Conservation (phyloP, 1,284 basidiomycete genomes). For the Heterobasidion irregulare region DNA sequence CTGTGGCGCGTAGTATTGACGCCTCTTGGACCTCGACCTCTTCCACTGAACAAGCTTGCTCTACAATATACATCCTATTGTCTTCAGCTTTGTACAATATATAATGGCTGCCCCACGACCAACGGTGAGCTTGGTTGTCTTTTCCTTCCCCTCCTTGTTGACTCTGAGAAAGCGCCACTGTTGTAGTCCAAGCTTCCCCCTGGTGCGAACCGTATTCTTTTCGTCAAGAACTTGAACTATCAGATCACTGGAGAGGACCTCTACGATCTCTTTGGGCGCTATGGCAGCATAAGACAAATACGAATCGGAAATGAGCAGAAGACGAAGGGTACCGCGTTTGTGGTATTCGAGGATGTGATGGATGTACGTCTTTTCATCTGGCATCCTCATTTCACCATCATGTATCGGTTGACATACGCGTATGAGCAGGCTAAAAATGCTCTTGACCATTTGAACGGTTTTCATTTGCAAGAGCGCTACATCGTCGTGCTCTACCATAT, state of each 20-base stretch:
- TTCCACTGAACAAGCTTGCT: too few species aligned
- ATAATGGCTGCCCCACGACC: constrained; percentile 58
- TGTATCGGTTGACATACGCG: constrained; percentile 10
- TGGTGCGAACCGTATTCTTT: constrained; percentile 79
- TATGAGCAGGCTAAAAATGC: constrained; percentile 81
- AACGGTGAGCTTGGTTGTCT: constrained; percentile 34
- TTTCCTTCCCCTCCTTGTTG: neutral
- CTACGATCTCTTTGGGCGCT: constrained; percentile 96
- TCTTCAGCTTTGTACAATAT: neutral
- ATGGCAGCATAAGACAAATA: constrained; percentile 95
- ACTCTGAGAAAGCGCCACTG: neutral
- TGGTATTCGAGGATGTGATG: constrained; percentile 88
- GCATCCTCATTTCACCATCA: constrained; percentile 8
- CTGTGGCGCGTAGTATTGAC: neutral
- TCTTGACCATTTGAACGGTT: constrained; percentile 93
- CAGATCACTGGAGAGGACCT: constrained; percentile 90
- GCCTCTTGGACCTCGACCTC: too few species aligned
- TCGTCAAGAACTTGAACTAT: constrained; percentile 91
- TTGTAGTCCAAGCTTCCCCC: constrained; percentile 72
- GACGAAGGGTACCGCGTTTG: constrained; percentile 94
- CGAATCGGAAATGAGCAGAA: constrained; percentile 89
- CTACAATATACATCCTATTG: neutral
- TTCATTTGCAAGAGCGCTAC: constrained; percentile 97
- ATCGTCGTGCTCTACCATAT: constrained; percentile 98
- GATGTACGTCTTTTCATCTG: constrained; percentile 45